These are phyloP conservation scores for Candida xiaguanensis DNA, from an alignment of 805 yeast species.

Conservation along the genomic window DNA sequence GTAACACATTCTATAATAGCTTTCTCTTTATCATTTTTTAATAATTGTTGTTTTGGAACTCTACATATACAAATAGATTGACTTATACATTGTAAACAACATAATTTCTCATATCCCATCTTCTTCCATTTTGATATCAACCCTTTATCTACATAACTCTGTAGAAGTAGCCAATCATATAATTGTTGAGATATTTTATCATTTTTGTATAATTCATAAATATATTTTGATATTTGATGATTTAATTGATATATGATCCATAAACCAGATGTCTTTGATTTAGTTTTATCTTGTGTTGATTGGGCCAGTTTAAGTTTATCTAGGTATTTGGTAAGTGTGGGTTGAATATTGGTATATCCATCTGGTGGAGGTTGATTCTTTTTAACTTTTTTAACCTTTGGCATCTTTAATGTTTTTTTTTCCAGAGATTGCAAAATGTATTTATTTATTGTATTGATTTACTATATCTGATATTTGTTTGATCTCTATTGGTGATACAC, in stretches of 20 bases:
- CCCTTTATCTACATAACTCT: constrained; percentile 62
- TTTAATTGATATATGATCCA: constrained; percentile 72
- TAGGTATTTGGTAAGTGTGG: constrained; percentile 59
- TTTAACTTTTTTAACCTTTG: constrained; percentile 37
- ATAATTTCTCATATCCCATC: constrained; percentile 80
- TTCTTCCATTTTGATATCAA: constrained; percentile 80
- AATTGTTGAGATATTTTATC: constrained; percentile 63
- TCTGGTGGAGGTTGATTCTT: constrained; percentile 60
- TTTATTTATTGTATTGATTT: background rate
- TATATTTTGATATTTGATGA: constrained; percentile 72
- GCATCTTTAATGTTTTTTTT: constrained; percentile 31
- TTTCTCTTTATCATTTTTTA: constrained; percentile 19
- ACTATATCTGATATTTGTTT: constrained; percentile 5
- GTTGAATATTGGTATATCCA: constrained; percentile 67
- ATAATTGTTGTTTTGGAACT: constrained; percentile 64
- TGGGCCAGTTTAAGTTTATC: constrained; percentile 52
- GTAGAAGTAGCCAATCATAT: constrained; percentile 69
- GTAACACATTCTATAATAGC: constrained; percentile 55
- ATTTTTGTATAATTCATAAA: constrained; percentile 70
- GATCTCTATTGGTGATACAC: constrained; percentile 50
- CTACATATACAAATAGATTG: constrained; percentile 79
- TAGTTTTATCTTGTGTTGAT: constrained; percentile 28
- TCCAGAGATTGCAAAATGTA: too few relatives aligned
- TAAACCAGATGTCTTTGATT: constrained; percentile 52
- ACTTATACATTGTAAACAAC: constrained; percentile 74